phyloP scores from a whole-genome alignment of 2,329 filamentous ascomycete species.

The Nakataea oryzae region DNA sequence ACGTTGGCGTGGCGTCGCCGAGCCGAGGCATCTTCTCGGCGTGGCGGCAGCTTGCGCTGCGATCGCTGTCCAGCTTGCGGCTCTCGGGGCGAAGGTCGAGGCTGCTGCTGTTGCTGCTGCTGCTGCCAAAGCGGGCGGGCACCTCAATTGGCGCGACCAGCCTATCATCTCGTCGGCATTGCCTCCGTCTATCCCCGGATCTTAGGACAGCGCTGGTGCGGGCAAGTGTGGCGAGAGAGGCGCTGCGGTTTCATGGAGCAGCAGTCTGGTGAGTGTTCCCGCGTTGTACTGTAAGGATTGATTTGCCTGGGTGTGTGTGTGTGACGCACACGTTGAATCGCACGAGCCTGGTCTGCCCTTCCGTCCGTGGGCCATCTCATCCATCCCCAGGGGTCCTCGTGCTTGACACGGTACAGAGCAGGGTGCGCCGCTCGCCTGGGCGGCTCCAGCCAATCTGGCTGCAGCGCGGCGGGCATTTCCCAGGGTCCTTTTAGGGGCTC shows the following conservation, averaged over 20 bases:
- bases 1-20: not conserved
- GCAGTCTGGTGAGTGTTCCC: not conserved
- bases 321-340: not conserved
- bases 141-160: constrained; percentile 1
- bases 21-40: not conserved
- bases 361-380: not conserved
- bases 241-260: not conserved
- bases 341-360: not conserved
- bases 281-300: too few species aligned
- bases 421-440: too few species aligned
- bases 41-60: too few species aligned
- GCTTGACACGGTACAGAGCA: too few species aligned
- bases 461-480: too few species aligned
- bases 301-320: too few species aligned
- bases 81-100: not conserved
- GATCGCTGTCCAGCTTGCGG: not conserved
- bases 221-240: not conserved
- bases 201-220: not conserved
- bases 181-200: not conserved
- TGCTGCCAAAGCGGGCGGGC: not conserved
- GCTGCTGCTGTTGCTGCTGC: not conserved
- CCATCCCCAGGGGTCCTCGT: too few species aligned
- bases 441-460: too few species aligned
- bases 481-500: not conserved
- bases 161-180: constrained; percentile 2